Conservation (phyloP, 768 basidiomycete species). For the Dendrothele bispora region DNA sequence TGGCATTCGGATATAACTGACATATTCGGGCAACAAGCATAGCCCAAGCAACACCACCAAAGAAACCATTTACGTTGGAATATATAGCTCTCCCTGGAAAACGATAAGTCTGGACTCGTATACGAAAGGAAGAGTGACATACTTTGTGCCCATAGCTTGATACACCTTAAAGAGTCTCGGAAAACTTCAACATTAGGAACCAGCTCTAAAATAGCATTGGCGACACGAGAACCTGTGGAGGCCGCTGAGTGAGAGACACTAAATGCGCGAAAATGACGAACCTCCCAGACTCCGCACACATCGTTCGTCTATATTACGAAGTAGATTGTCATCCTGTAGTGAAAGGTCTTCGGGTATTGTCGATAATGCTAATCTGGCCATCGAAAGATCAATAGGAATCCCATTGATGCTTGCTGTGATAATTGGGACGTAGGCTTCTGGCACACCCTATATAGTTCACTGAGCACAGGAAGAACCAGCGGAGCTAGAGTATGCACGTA, state of each 20-base stretch:
- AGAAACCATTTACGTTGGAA: constrained; percentile 96
- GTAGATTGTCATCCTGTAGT: constrained; percentile 85
- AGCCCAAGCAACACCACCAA: constrained; percentile 98
- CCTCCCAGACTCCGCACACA: constrained; percentile 95
- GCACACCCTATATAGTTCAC: constrained; percentile 70
- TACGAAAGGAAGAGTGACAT: constrained; percentile 27
- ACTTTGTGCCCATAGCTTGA: constrained; percentile 98
- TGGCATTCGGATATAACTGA: constrained; percentile 94
- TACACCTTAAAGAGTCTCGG: constrained; percentile 91
- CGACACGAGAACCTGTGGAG: constrained; percentile 85
- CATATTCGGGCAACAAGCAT: constrained; percentile 99
- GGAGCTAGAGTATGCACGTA: no score
- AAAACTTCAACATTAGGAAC: constrained; percentile 95
- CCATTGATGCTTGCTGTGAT: constrained; percentile 90
- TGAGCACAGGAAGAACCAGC: neutral
- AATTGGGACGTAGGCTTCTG: constrained; percentile 95
- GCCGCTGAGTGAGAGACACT: neutral
- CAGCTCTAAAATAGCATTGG: constrained; percentile 91
- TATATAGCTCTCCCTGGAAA: constrained; percentile 88
- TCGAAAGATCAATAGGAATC: constrained; percentile 91
- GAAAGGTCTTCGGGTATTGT: constrained; percentile 92
- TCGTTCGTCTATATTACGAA: constrained; percentile 91
- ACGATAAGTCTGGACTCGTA: neutral
- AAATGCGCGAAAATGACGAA: constrained; percentile 23
- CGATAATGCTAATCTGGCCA: constrained; percentile 85